A percentile compares a stretch with the other conserved stretches of the same genome.
These are phyloP conservation scores for Mediolabrus comicus DNA, from an alignment of 108 stramenopile species.

Conservation along the genomic window DNA sequence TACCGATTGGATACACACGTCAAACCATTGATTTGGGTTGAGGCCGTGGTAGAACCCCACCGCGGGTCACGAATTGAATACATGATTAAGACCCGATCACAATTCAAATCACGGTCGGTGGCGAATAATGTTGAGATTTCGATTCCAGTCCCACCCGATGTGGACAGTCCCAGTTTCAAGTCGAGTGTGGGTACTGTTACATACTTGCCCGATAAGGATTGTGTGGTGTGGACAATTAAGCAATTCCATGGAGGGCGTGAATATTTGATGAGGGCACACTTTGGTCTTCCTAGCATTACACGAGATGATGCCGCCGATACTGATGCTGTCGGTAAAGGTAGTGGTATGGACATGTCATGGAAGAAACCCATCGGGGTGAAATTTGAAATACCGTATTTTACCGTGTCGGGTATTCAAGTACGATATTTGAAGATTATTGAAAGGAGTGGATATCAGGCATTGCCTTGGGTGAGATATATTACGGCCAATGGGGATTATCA, in stretches of 20 bases:
- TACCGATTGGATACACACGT: conserved; percentile 98
- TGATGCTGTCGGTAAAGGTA: conserved; percentile 44
- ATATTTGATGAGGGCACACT: conserved; percentile 98
- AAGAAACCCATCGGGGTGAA: conserved; percentile 93
- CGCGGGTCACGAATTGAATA: conserved; percentile 96
- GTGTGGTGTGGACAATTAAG: conserved; percentile 98
- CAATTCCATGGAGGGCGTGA: conserved; percentile 94
- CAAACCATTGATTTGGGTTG: conserved; percentile 99
- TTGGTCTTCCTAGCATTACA: conserved; percentile 96
- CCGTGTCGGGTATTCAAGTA: conserved; percentile 98
- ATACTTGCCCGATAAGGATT: conserved; percentile 97
- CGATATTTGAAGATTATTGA: conserved; percentile 99
- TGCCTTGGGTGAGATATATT: conserved; percentile 99
- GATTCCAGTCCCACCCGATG: conserved; percentile 98
- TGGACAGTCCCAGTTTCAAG: conserved; percentile 98
- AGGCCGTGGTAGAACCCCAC: conserved; percentile 98
- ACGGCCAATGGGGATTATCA: conserved; percentile 99
- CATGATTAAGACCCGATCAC: conserved; percentile 99
- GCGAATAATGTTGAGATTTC: conserved; percentile 99
- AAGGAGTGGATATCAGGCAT: conserved; percentile 97
- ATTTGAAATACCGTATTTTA: conserved; percentile 99
- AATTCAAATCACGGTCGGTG: conserved; percentile 96
- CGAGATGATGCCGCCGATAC: conserved; percentile 74
- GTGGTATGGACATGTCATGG: conserved; percentile 74
- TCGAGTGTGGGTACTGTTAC: conserved; percentile 94